Percentiles rank a stretch among this genome's conserved stretches.
These are phyloP conservation scores for Stemphylium beticola DNA, from an alignment of 2,329 filamentous ascomycete species.

Conservation along the genomic window DNA sequence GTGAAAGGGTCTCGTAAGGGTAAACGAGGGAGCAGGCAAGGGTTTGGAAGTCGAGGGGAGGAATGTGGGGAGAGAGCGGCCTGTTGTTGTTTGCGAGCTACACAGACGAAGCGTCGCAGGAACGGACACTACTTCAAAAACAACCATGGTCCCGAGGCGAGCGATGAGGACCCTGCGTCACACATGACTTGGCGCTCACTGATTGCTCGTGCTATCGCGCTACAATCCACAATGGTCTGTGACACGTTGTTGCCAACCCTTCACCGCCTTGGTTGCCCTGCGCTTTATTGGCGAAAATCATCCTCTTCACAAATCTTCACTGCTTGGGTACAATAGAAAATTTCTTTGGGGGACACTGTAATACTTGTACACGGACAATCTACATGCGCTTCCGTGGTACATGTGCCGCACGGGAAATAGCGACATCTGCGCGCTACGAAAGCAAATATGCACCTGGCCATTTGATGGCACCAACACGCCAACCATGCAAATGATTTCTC, in stretches of 20 bases:
- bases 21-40: conserved; percentile 1
- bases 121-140: neutral
- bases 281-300: too few relatives aligned
- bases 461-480: neutral
- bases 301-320: neutral
- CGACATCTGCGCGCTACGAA: neutral
- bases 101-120: conserved; percentile 1
- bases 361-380: conserved; percentile 1
- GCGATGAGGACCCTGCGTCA: conserved; percentile 22
- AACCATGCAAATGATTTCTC: conserved; percentile 5
- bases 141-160: conserved; percentile 1
- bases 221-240: conserved; percentile 2
- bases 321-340: too few relatives aligned
- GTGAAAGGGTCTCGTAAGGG: neutral
- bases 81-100: conserved; percentile 15
- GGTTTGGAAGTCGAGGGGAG: neutral
- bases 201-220: conserved; percentile 10
- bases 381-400: conserved; percentile 2
- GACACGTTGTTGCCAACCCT: conserved; percentile 8
- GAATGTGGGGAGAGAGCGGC: neutral
- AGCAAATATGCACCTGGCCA: conserved; percentile 6
- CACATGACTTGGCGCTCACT: conserved; percentile 19
- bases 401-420: neutral
- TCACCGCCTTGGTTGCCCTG: conserved; percentile 2
- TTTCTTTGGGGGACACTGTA: too few relatives aligned